Evolutionary conservation across 371 early-diverging fungal species (phyloP).

Genomic region (Lichtheimia ramosa): DNA sequence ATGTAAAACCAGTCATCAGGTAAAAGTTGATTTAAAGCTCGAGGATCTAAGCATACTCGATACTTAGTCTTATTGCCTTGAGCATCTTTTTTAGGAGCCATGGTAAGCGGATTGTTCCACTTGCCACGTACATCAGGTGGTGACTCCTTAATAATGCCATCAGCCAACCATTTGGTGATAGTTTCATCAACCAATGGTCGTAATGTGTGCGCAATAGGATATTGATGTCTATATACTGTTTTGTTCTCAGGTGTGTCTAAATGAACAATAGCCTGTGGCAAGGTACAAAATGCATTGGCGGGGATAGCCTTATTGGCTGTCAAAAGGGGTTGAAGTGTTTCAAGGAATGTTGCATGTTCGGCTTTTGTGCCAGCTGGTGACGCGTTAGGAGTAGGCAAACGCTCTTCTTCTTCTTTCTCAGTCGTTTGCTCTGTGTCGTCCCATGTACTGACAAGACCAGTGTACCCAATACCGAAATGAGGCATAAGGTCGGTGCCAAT

Average conservation of each 20-base stretch:
- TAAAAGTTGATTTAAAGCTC: neutral
- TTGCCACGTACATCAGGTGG: neutral
- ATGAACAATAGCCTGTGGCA: conserved; percentile 11
- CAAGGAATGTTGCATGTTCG: no score
- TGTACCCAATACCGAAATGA: no score
- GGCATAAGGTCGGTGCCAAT: no score
- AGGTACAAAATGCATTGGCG: conserved; percentile 14
- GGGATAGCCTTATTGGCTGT: conserved; percentile 8
- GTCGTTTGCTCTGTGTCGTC: no score
- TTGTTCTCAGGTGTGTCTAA: conserved; percentile 2
- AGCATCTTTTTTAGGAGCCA: conserved; percentile 1
- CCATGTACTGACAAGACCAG: no score
- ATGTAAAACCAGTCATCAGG: neutral
- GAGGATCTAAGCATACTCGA: conserved; percentile 7
- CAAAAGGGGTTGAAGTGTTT: neutral
- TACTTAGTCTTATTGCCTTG: conserved; percentile 1
- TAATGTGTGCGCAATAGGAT: neutral
- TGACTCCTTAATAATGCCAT: conserved; percentile 6
- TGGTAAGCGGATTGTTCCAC: conserved; percentile 21
- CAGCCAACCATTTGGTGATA: neutral
- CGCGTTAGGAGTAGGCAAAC: no score
- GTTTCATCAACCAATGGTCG: neutral
- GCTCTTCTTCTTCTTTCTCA: no score
- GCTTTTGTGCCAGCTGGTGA: no score
- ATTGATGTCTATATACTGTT: neutral